Percentiles rank a stretch among this genome's conserved stretches.
These are phyloP conservation scores for Backusella tarrabulga DNA, from an alignment of 192 early-diverging fungal genomes.

Conservation along the genomic window DNA sequence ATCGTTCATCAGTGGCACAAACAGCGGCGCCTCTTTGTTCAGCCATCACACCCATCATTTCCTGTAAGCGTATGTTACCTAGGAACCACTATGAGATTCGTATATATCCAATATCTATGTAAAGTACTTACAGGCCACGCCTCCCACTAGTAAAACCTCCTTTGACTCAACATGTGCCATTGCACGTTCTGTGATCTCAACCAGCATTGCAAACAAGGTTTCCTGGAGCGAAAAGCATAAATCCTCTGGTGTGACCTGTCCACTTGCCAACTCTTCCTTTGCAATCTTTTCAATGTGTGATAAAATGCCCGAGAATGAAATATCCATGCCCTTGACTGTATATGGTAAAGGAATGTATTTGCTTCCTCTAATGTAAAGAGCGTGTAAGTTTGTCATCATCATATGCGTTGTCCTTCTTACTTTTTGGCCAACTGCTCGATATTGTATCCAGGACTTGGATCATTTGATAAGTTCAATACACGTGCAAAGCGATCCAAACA, in stretches of 20 bases:
- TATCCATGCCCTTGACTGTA: slow-evolving; percentile 99
- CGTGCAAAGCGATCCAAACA: slow-evolving; percentile 97
- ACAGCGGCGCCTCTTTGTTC: slow-evolving; percentile 80
- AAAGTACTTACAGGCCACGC: slow-evolving; percentile 79
- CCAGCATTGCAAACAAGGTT: slow-evolving; percentile 97
- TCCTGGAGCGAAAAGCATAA: slow-evolving; percentile 98
- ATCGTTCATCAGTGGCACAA: slow-evolving; percentile 96
- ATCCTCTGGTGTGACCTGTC: slow-evolving; percentile 73
- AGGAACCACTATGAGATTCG: not conserved
- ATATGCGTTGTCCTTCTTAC: slow-evolving; percentile 40
- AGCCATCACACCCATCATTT: slow-evolving; percentile 98
- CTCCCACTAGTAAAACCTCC: slow-evolving; percentile 95
- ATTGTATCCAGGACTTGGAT: slow-evolving; percentile 97
- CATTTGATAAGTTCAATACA: slow-evolving; percentile 89
- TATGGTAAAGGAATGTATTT: slow-evolving; percentile 91
- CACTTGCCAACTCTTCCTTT: slow-evolving; percentile 51
- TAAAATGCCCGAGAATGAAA: slow-evolving; percentile 96
- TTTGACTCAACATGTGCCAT: slow-evolving; percentile 95
- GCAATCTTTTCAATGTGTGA: slow-evolving; percentile 81
- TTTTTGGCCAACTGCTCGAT: slow-evolving; percentile 94
- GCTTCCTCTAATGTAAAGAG: slow-evolving; percentile 57
- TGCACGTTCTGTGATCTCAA: slow-evolving; percentile 98
- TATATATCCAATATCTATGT: too few species aligned
- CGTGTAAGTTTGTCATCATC: not conserved
- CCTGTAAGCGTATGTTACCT: slow-evolving; percentile 89